phyloP scores from a whole-genome alignment of 208 protist genomes.

The Trypanosoma scelopori region DNA sequence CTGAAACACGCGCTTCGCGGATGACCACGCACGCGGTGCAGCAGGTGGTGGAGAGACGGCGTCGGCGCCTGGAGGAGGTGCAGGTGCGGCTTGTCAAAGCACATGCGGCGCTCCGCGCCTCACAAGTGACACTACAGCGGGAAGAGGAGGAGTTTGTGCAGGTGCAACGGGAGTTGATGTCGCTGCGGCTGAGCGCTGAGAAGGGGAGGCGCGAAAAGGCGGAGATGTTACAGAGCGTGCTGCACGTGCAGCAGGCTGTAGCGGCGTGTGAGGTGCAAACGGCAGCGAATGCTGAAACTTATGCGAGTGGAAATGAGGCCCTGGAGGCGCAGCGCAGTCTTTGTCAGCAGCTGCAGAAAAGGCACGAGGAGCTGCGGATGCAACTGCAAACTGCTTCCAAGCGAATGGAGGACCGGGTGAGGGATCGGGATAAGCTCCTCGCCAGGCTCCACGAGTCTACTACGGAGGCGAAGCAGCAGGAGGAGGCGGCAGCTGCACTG shows the following conservation, averaged over 20 bases:
- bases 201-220: constrained; percentile 41
- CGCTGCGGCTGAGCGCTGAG: constrained; percentile 33
- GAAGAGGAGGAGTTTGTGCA: constrained; percentile 34
- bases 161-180: constrained; percentile 38
- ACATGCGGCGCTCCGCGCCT: constrained; percentile 33
- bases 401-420: not conserved
- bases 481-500: constrained; percentile 19
- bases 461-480: constrained; percentile 29
- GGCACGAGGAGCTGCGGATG: constrained; percentile 16
- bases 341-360: constrained; percentile 10
- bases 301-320: constrained; percentile 2
- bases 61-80: constrained; percentile 37
- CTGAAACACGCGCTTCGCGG: constrained; percentile 25
- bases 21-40: constrained; percentile 40
- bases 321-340: not conserved
- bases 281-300: constrained; percentile 30
- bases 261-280: constrained; percentile 40
- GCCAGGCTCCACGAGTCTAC: constrained; percentile 3
- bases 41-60: constrained; percentile 31
- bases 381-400: not conserved
- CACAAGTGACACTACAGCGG: constrained; percentile 32
- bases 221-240: constrained; percentile 42
- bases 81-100: constrained; percentile 38
- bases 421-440: not conserved
- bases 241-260: constrained; percentile 35